Evolutionary conservation across 2,329 filamentous ascomycete genomes (phyloP).

Genomic region (Anthostomella pinea): DNA sequence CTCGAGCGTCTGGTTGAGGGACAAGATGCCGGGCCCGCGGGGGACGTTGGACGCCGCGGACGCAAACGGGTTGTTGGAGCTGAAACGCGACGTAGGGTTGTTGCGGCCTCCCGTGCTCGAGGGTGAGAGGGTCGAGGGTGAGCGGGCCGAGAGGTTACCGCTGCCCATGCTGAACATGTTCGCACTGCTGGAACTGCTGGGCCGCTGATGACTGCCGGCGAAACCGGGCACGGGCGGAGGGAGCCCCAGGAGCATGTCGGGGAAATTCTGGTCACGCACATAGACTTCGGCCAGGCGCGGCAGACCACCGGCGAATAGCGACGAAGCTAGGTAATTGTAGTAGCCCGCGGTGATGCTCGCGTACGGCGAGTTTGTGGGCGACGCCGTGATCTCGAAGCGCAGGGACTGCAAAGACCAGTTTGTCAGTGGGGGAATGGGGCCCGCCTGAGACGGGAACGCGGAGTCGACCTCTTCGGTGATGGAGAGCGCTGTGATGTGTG

Average conservation of each 20-base stretch:
- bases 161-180: slow-evolving; percentile 24
- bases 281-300: slow-evolving; percentile 75
- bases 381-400: slow-evolving; percentile 77
- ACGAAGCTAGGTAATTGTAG: slow-evolving; percentile 83
- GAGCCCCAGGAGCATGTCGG: slow-evolving; percentile 70
- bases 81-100: slow-evolving; percentile 44
- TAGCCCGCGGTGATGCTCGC: slow-evolving; percentile 59
- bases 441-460: slow-evolving; percentile 46
- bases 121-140: no score
- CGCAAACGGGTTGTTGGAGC: slow-evolving; percentile 60
- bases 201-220: slow-evolving; percentile 35
- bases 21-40: slow-evolving; percentile 29
- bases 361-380: slow-evolving; percentile 55
- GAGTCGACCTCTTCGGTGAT: slow-evolving; percentile 50
- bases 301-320: slow-evolving; percentile 71
- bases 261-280: slow-evolving; percentile 80
- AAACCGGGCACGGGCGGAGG: slow-evolving; percentile 57
- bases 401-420: slow-evolving; percentile 69
- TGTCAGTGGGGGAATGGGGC: slow-evolving; percentile 58
- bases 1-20: slow-evolving; percentile 52
- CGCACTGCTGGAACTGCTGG: slow-evolving; percentile 34
- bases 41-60: slow-evolving; percentile 32
- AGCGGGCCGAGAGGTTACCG: no score
- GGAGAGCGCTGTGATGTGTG: slow-evolving; percentile 55
- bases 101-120: slow-evolving; percentile 14